Percentiles rank a stretch among this genome's conserved stretches.
Evolutionary conservation across 805 yeast genomes (phyloP).

Genomic region (Helenozyma baotianmanensis): DNA sequence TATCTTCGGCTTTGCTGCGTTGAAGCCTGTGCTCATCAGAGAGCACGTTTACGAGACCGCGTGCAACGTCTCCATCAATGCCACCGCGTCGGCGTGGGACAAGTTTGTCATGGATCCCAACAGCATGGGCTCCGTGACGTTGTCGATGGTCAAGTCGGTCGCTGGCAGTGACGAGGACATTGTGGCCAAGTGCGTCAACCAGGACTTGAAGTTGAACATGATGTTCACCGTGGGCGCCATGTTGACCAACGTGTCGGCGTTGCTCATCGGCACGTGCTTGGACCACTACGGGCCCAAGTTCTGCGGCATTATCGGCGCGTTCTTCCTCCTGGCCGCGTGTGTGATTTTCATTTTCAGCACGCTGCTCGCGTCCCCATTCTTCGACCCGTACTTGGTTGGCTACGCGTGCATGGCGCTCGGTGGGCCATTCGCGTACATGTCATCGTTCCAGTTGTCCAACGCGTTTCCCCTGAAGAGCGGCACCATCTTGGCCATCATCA

Average conservation of each 20-base stretch:
- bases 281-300: constrained; percentile 50
- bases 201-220: constrained; percentile 52
- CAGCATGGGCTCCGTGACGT: constrained; percentile 6
- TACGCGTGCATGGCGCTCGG: constrained; percentile 52
- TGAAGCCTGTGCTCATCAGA: constrained; percentile 48
- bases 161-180: constrained; percentile 18
- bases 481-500: constrained; percentile 46
- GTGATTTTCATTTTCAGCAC: constrained; percentile 42
- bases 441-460: constrained; percentile 54
- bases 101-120: constrained; percentile 10
- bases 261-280: constrained; percentile 45
- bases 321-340: constrained; percentile 43
- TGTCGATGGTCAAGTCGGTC: constrained; percentile 3
- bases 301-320: constrained; percentile 51
- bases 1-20: constrained; percentile 56
- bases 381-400: constrained; percentile 52
- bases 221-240: constrained; percentile 58
- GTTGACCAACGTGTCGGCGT: constrained; percentile 50
- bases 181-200: constrained; percentile 44
- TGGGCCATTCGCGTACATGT: constrained; percentile 54
- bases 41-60: constrained; percentile 43
- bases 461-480: constrained; percentile 54
- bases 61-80: constrained; percentile 27
- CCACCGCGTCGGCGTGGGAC: constrained; percentile 9
- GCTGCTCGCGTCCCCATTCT: constrained; percentile 14